Evolutionary conservation across 192 early-diverging fungal genomes (phyloP).

Genomic region (Gigaspora rosea): DNA sequence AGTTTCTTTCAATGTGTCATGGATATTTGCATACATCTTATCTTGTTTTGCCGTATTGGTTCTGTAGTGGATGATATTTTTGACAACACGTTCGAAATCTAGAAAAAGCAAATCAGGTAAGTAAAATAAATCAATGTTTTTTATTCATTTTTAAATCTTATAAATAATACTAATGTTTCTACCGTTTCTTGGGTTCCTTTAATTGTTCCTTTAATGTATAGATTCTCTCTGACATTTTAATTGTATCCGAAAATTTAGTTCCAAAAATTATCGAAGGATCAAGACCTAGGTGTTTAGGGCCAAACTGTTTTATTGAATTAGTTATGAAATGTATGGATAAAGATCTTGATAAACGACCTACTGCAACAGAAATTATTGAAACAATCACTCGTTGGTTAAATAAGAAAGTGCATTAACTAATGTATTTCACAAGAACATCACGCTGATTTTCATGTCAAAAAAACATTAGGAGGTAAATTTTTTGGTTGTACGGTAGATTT

Average conservation of each 20-base stretch:
- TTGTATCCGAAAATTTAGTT: slow-evolving; percentile 60
- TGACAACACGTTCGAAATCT: slow-evolving; percentile 63
- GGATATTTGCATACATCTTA: slow-evolving; percentile 61
- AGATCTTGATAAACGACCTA: too few species aligned
- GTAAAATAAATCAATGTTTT: not conserved
- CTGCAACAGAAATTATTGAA: too few species aligned
- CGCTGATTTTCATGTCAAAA: too few species aligned
- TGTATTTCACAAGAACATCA: too few species aligned
- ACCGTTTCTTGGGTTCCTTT: slow-evolving; percentile 76
- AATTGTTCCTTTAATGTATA: slow-evolving; percentile 81
- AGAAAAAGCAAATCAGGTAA: not conserved
- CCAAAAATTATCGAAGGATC: too few species aligned
- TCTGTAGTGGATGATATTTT: slow-evolving; percentile 65
- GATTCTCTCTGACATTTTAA: slow-evolving; percentile 69
- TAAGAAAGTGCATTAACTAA: too few species aligned
- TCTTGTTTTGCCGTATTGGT: slow-evolving; percentile 69
- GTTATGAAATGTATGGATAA: too few species aligned
- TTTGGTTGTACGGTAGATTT: too few species aligned
- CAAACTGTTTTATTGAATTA: too few species aligned
- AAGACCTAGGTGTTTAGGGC: too few species aligned
- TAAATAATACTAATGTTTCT: not conserved
- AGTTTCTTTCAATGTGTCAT: slow-evolving; percentile 66
- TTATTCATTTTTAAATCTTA: not conserved
- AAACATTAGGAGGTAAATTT: too few species aligned
- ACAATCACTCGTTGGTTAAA: too few species aligned